Base-by-base conservation (phyloP, 192 early-diverging fungal species). In the Rhizophagus sp. region DNA sequence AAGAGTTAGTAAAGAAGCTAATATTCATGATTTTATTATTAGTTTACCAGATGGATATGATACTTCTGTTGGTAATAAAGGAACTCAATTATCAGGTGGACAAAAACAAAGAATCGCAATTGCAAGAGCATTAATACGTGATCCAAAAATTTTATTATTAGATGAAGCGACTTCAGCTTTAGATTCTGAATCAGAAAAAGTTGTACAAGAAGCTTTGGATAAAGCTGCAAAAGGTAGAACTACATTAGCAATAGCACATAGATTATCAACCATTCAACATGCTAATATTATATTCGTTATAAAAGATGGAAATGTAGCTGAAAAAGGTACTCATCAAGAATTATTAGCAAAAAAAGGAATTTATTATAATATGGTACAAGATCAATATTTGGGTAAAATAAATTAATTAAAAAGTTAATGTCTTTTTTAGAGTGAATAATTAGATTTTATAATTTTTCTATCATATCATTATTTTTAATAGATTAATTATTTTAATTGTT, bases 121-220 rank as follows among this genome's bases (percentile, higher is more conserved):
- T 81, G 92, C 92, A 6, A 90, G 92, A 79, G 92, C 92, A 2
- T 78, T 93, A 69, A 81, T 93, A n/a, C 87, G 89, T 57, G 83
- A 91, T 81, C 92, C 92, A 61, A 82, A 86, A 81, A 88, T 96
- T 70, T 81, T 96, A 80, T 80, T 96, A 61, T 81, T 97, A 19
- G 95, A 97, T 75, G 95, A 97, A 84, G 95, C 95, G 0, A 95
- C 95, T 0, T 90, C 89, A 11, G 94, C 94, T 0, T 81, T 97
- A 50, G 95, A 97, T 79, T 92, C 93, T 33, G 89, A 92, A 81
- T 92, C 91, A 73, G 96, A 97, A 86, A 89, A 82, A 72, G 81
- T 93, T 6, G 96, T 97, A 11, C 95, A 96, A 82, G 85, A 87
- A 62, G 95, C 95, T 2, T 84, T 97, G 63, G 94, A 96, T 79